Percentiles rank a stretch among this genome's conserved stretches.
Conservation (phyloP, 2,329 filamentous ascomycete species). For the Alternaria sp. region DNA sequence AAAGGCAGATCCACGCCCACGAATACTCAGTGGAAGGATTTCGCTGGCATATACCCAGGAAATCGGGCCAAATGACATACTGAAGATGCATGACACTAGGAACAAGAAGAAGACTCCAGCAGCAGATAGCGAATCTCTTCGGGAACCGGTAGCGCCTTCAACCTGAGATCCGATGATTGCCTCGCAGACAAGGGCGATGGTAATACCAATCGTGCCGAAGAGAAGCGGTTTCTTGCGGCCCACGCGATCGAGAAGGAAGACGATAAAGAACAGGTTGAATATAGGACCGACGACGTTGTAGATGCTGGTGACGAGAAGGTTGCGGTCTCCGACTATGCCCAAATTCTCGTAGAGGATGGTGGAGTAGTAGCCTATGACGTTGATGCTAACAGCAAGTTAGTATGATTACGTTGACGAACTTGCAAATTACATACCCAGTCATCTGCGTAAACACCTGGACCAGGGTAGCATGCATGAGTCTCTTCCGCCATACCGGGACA, state of each 20-base stretch:
- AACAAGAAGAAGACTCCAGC: conserved; percentile 74
- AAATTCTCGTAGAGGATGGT: conserved; percentile 67
- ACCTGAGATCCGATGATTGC: conserved; percentile 60
- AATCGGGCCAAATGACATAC: conserved; percentile 46
- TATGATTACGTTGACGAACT: neutral
- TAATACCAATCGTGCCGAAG: conserved; percentile 64
- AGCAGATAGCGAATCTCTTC: conserved; percentile 60
- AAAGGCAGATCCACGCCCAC: conserved; percentile 66
- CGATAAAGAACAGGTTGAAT: conserved; percentile 68
- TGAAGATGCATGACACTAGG: conserved; percentile 51
- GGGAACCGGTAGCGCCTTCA: conserved; percentile 38
- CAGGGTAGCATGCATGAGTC: conserved; percentile 68
- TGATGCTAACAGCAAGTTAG: conserved; percentile 45
- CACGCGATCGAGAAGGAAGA: conserved; percentile 64
- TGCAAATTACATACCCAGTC: conserved; percentile 55
- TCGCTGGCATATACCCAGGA: conserved; percentile 73
- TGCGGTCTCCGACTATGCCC: conserved; percentile 64
- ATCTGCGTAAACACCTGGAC: conserved; percentile 74
- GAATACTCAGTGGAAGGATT: conserved; percentile 70
- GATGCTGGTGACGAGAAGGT: conserved; percentile 66
- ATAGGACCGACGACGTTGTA: conserved; percentile 69
- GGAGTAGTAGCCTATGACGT: conserved; percentile 71
- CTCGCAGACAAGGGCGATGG: conserved; percentile 67
- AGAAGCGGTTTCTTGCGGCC: conserved; percentile 62
- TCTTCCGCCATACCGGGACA: conserved; percentile 66